phyloP scores from a whole-genome alignment of 805 yeast species.

The Candida palmyrensis region DNA sequence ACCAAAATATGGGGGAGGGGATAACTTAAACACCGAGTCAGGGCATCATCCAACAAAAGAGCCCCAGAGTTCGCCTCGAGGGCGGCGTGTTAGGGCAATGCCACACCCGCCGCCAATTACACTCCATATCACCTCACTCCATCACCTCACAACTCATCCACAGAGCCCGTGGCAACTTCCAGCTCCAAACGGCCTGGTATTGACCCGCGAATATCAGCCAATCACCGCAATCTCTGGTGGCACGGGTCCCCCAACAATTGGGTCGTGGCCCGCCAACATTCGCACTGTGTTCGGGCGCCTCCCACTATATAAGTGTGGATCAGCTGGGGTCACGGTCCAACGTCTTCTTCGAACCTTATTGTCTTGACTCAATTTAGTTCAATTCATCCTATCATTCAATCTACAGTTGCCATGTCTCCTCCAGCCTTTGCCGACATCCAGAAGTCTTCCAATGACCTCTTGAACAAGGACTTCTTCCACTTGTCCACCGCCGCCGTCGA shows the following conservation, averaged over 20 bases:
- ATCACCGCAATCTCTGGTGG: background rate
- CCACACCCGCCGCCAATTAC: too few relatives aligned
- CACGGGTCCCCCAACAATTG: slow-evolving; percentile 3
- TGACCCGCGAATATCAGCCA: background rate
- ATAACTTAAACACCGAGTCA: too few relatives aligned
- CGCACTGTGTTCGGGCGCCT: background rate
- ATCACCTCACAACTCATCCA: too few relatives aligned
- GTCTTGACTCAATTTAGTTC: background rate
- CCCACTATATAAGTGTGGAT: slow-evolving; percentile 1
- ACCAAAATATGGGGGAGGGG: too few relatives aligned
- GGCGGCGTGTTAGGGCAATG: too few relatives aligned
- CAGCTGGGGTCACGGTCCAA: background rate
- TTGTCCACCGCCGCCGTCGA: slow-evolving; percentile 81
- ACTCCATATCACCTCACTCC: too few relatives aligned
- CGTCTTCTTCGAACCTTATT: background rate
- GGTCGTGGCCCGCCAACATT: slow-evolving; percentile 1
- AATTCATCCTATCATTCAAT: background rate
- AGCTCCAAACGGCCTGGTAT: too few relatives aligned
- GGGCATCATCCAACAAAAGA: too few relatives aligned
- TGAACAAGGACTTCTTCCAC: slow-evolving; percentile 92
- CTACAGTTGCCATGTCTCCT: slow-evolving; percentile 41
- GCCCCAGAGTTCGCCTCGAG: too few relatives aligned
- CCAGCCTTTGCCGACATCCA: slow-evolving; percentile 92
- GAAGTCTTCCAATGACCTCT: slow-evolving; percentile 85
- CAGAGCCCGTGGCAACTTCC: too few relatives aligned